phyloP scores from a whole-genome alignment of 257 asterid species.

The Solanum tarapatanum region DNA sequence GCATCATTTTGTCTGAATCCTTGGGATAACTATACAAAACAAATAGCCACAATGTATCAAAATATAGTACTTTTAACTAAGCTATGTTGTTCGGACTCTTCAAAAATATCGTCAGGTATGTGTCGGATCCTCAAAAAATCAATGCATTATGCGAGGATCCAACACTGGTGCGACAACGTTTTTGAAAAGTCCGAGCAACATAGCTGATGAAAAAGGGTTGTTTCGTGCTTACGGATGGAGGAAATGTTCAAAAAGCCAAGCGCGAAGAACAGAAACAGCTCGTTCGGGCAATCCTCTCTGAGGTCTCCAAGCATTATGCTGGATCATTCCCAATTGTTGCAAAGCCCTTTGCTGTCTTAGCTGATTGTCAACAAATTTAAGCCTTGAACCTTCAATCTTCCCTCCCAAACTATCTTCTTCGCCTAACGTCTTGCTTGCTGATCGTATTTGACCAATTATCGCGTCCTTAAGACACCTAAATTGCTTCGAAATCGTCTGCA shows the following conservation, averaged over 20 bases:
- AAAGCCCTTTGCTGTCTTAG: conserved; percentile 85
- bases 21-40: conserved; percentile 62
- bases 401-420: conserved; percentile 59
- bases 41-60: background rate
- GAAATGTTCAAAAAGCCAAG: conserved; percentile 98
- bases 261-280: conserved; percentile 89
- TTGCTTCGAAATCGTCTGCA: conserved; percentile 88
- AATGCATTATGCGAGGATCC: background rate
- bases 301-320: conserved; percentile 99
- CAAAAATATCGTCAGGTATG: background rate
- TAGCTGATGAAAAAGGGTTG: background rate
- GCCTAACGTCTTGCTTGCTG: conserved; percentile 68
- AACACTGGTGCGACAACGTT: background rate
- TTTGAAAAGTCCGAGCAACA: background rate
- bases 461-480: conserved; percentile 93
- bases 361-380: conserved; percentile 79
- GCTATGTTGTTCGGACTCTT: background rate
- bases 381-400: conserved; percentile 68
- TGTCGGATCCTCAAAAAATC: background rate
- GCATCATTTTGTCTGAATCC: conserved; percentile 94
- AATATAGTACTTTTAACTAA: background rate
- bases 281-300: conserved; percentile 95
- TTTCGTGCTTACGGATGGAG: conserved; percentile 69
- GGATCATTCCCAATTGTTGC: conserved; percentile 97
- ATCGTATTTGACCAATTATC: conserved; percentile 56